Evolutionary conservation across 495 filamentous ascomycete genomes (phyloP).

Genomic region (Penicillium odoratum): DNA sequence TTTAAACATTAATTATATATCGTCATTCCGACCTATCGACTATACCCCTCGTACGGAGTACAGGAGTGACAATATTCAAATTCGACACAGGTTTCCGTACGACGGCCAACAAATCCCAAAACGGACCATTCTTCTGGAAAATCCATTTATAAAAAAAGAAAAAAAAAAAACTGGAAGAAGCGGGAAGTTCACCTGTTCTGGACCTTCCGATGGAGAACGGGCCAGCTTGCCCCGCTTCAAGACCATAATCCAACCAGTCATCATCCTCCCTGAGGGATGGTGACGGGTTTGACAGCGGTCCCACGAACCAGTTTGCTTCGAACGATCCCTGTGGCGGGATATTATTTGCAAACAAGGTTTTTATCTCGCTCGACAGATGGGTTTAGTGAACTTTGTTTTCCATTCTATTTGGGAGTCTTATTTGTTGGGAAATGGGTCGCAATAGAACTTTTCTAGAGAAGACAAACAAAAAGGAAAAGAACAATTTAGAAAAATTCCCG

Average conservation of each 20-base stretch:
- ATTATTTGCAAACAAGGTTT: neutral
- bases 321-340: neutral
- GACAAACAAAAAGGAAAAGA: too few relatives aligned
- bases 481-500: too few relatives aligned
- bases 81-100: neutral
- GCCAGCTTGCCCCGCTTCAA: conserved; percentile 12
- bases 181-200: conserved; percentile 15
- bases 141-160: too few relatives aligned
- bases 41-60: too few relatives aligned
- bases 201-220: conserved; percentile 16
- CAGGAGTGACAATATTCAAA: neutral
- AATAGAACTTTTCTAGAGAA: too few relatives aligned
- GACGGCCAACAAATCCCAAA: neutral
- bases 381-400: neutral
- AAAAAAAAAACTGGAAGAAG: neutral
- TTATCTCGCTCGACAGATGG: neutral
- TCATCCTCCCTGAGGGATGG: neutral
- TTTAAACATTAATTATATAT: neutral
- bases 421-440: too few relatives aligned
- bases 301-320: conserved; percentile 20
- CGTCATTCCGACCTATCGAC: neutral
- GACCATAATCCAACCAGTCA: conserved; percentile 1
- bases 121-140: neutral
- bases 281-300: conserved; percentile 23
- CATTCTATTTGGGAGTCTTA: neutral